Evolutionary conservation across 169 alveolate species (phyloP).

Genomic region (Eimeria falciformis): DNA sequence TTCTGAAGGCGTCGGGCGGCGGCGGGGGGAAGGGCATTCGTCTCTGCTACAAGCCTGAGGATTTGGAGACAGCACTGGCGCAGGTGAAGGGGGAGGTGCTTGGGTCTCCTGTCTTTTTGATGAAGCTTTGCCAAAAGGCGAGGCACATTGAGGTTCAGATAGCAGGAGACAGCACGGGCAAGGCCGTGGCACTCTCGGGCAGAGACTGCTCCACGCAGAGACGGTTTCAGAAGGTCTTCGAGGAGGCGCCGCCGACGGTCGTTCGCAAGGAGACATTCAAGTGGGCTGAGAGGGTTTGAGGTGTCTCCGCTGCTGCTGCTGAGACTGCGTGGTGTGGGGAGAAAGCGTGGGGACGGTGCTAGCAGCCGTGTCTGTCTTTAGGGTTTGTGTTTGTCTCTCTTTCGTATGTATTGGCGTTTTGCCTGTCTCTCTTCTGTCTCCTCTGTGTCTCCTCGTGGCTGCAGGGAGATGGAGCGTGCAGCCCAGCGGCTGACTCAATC

Average conservation of each 20-base stretch:
- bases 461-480: constrained; percentile 90
- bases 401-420: background rate
- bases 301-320: background rate
- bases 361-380: background rate
- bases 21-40: constrained; percentile 98
- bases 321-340: background rate
- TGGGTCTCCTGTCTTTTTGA: constrained; percentile 86
- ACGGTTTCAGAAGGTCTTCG: constrained; percentile 94
- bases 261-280: constrained; percentile 73
- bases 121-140: constrained; percentile 81
- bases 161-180: constrained; percentile 92
- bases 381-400: background rate
- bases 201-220: constrained; percentile 96
- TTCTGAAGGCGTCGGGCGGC: constrained; percentile 97
- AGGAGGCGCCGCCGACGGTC: constrained; percentile 80
- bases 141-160: constrained; percentile 93
- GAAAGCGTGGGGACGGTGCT: background rate
- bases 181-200: constrained; percentile 91
- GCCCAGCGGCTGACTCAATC: constrained; percentile 92
- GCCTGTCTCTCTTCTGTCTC: background rate
- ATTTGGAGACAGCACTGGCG: constrained; percentile 81
- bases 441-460: background rate
- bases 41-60: constrained; percentile 82
- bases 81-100: constrained; percentile 83
- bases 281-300: constrained; percentile 1